Conservation (phyloP, 2,329 filamentous ascomycete genomes). For the Chaetomiaceae sp. region DNA sequence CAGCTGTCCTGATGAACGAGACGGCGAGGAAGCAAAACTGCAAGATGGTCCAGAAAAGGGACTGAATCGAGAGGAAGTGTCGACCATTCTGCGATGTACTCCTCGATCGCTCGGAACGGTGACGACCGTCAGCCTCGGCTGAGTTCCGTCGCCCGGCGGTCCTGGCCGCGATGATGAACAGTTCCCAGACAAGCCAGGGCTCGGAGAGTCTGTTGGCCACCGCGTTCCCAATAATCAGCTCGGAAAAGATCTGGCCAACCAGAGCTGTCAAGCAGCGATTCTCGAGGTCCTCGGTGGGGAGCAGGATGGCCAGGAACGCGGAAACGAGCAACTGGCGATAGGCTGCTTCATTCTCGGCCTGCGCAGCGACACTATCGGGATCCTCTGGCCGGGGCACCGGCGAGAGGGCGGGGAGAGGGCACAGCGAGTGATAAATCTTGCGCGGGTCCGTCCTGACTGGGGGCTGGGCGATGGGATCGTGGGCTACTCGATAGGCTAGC, state of each 20-base stretch:
- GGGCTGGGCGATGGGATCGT: slow-evolving; percentile 49
- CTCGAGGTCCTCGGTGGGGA: slow-evolving; percentile 87
- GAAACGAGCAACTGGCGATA: slow-evolving; percentile 88
- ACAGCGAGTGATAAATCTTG: slow-evolving; percentile 75
- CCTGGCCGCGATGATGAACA: slow-evolving; percentile 64
- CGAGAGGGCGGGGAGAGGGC: slow-evolving; percentile 72
- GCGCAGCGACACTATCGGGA: slow-evolving; percentile 47
- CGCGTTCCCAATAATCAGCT: slow-evolving; percentile 79
- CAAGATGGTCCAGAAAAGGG: slow-evolving; percentile 50
- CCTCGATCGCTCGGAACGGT: slow-evolving; percentile 10
- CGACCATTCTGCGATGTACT: slow-evolving; percentile 13
- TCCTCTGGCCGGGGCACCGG: slow-evolving; percentile 61
- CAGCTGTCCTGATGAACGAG: slow-evolving; percentile 59
- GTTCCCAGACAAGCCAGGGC: slow-evolving; percentile 84
- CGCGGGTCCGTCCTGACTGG: slow-evolving; percentile 58
- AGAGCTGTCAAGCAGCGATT: slow-evolving; percentile 80
- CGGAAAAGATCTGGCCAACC: slow-evolving; percentile 80
- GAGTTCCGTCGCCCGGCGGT: slow-evolving; percentile 28
- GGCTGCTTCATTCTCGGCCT: slow-evolving; percentile 68
- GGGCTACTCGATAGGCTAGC: slow-evolving; percentile 67
- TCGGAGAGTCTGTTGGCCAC: slow-evolving; percentile 76
- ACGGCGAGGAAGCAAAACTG: slow-evolving; percentile 51
- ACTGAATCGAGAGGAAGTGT: slow-evolving; percentile 36
- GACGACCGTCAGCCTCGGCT: slow-evolving; percentile 10
- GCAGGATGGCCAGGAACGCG: slow-evolving; percentile 70